Base-by-base conservation (phyloP, 805 yeast species). In the Tetrapisispora arboricola region DNA sequence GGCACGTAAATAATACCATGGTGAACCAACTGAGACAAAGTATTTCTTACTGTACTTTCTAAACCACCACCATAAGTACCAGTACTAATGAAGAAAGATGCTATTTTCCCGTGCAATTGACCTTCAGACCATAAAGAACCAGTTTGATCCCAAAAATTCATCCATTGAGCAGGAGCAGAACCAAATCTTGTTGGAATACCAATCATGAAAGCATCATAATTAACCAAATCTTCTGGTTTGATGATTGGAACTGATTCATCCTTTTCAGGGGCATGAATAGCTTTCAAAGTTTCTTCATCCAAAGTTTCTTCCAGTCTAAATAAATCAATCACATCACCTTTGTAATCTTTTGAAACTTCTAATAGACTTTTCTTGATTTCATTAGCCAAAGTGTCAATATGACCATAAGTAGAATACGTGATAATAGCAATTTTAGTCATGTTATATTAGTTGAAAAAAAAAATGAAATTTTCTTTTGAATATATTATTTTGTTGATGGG, bases 101-200 rank as follows among this genome's bases (percentile, higher is more conserved):
- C 86, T 44, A 77, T 74, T 65, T 84, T 84, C 50, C 88, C 92
- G 52, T 68, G 57, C 40, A 82, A 70, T 21, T 75, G 74, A 49
- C 90, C 88, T 31, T 60, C 43, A 41, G 80, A 79, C 94, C 94
- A 84, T 43, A 81, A 61, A 12, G 76, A 76, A 45, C 92, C 92
- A 28, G 92, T 82, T 35, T 70, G 63, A 57, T 79, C 94, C 80
- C 85, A 78, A 67, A 81, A 84, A 6, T 79, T 61, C 50, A 74
- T 71, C 74, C 81, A 77, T 64, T 84, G 94, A 21, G 84, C 76
- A 38, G 94, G 86, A 59, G 74, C 65, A 58, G 68, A 72, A 51
- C 94, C 94, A 59, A 57, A 84, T 62, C 94, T 73, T 27, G 94
- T 82, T 49, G 94, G 92, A 44, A 83, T 59, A 50, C 94, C 94